Conservation (phyloP, 2,329 filamentous ascomycete genomes). For the Colletotrichum sp. region DNA sequence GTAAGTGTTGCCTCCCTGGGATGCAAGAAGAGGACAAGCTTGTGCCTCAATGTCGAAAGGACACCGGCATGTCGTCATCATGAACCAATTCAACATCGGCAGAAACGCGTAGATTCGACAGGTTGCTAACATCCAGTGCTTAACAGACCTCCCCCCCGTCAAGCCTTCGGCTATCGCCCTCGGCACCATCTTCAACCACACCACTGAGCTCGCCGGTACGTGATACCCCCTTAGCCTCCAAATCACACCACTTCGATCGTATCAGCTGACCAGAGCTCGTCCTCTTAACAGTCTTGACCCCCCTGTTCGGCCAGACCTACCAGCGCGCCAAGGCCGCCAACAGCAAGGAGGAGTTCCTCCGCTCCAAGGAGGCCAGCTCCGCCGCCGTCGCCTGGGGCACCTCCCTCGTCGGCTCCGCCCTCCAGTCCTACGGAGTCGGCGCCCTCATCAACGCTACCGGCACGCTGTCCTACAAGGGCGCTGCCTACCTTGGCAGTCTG, state of each 20-base stretch:
- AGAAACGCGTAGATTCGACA: too few relatives aligned
- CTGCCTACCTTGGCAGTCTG: constrained; percentile 87
- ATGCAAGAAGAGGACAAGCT: not conserved
- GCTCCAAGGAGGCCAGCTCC: constrained; percentile 88
- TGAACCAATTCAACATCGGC: not conserved
- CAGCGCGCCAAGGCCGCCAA: constrained; percentile 89
- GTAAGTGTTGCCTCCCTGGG: constrained; percentile 39
- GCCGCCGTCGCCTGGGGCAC: constrained; percentile 90
- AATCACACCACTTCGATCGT: not conserved
- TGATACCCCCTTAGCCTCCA: not conserved
- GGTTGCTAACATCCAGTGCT: not conserved
- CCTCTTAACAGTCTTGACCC: constrained; percentile 67
- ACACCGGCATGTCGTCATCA: not conserved
- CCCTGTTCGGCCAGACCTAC: constrained; percentile 94
- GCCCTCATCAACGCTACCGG: constrained; percentile 94
- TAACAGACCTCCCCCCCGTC: constrained; percentile 70
- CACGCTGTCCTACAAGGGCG: constrained; percentile 95
- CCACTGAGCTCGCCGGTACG: constrained; percentile 74
- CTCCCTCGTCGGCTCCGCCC: constrained; percentile 83
- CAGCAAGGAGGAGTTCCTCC: constrained; percentile 95
- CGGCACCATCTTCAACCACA: constrained; percentile 95
- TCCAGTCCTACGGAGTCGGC: constrained; percentile 89
- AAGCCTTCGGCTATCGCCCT: constrained; percentile 98
- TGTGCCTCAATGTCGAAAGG: not conserved
- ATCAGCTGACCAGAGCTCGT: not conserved